Conservation (phyloP, 345 rosid species). For the Bruguiera gymnorhiza region DNA sequence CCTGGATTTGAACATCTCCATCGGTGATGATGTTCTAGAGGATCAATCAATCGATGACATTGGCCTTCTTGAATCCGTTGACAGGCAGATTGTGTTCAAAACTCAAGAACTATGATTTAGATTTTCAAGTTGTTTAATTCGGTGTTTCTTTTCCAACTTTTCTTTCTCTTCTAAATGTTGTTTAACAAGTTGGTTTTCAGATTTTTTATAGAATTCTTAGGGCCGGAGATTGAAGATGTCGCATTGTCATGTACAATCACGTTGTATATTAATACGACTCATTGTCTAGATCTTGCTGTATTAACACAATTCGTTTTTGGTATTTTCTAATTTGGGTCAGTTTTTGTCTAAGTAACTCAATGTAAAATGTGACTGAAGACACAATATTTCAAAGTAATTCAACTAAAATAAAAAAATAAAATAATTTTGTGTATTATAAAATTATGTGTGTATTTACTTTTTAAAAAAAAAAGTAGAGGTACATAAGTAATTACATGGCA, state of each 20-base stretch:
- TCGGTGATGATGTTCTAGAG: constrained; percentile 36
- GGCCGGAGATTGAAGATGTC: neutral
- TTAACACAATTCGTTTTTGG: too few relatives aligned
- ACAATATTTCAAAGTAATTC: too few relatives aligned
- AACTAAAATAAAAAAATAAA: too few relatives aligned
- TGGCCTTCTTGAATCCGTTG: constrained; percentile 72
- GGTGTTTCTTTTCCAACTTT: neutral
- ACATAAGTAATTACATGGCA: too few relatives aligned
- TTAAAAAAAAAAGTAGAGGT: too few relatives aligned
- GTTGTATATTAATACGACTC: constrained; percentile 29
- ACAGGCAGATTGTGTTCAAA: constrained; percentile 54
- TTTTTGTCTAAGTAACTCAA: too few relatives aligned
- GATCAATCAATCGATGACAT: constrained; percentile 51
- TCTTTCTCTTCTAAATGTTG: too few relatives aligned
- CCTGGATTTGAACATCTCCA: constrained; percentile 70
- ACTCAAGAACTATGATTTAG: constrained; percentile 26
- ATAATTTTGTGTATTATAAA: too few relatives aligned
- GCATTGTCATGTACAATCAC: constrained; percentile 30
- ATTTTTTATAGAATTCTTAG: constrained; percentile 5
- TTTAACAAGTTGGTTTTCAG: neutral
- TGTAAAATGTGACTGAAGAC: too few relatives aligned
- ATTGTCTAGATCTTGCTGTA: neutral
- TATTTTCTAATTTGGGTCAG: too few relatives aligned
- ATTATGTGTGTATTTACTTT: too few relatives aligned
- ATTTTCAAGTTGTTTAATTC: neutral